Percentiles rank a stretch among this genome's conserved stretches.
Evolutionary conservation across 164 flowering plant species (phyloP).

Genomic region (Platanus orientalis): DNA sequence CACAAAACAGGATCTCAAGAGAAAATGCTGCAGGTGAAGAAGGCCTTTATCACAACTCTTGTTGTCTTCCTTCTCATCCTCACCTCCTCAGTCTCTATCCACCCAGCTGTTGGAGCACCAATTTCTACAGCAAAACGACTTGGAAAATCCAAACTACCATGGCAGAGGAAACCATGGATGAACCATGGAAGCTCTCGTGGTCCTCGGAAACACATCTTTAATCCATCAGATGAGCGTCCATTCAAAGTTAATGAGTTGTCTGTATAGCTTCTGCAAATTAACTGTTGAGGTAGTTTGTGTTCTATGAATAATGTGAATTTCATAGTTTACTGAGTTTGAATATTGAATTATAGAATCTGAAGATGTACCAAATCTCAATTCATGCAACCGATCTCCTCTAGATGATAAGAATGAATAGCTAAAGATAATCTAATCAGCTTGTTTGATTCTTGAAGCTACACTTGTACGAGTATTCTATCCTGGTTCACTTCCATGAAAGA

Average conservation of each 20-base stretch:
- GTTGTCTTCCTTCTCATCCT: conserved; percentile 15
- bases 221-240: conserved; percentile 25
- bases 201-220: conserved; percentile 38
- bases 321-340: too few relatives aligned
- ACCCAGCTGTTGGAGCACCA: not conserved
- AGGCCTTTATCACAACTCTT: conserved; percentile 4
- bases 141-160: conserved; percentile 1
- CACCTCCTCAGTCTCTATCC: conserved; percentile 5
- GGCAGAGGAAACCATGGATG: conserved; percentile 40
- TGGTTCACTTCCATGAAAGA: too few relatives aligned
- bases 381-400: too few relatives aligned
- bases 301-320: not conserved
- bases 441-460: too few relatives aligned
- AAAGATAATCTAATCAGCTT: too few relatives aligned
- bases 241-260: conserved; percentile 25
- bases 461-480: too few relatives aligned
- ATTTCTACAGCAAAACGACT: not conserved
- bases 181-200: conserved; percentile 59
- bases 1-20: not conserved
- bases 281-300: not conserved
- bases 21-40: conserved; percentile 20
- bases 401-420: too few relatives aligned
- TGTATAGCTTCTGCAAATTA: conserved; percentile 13
- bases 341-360: too few relatives aligned
- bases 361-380: too few relatives aligned